Percentiles rank a stretch among this genome's conserved stretches.
phyloP scores from a whole-genome alignment of 208 protist genomes.

The Trypanosomatidae sp. region DNA sequence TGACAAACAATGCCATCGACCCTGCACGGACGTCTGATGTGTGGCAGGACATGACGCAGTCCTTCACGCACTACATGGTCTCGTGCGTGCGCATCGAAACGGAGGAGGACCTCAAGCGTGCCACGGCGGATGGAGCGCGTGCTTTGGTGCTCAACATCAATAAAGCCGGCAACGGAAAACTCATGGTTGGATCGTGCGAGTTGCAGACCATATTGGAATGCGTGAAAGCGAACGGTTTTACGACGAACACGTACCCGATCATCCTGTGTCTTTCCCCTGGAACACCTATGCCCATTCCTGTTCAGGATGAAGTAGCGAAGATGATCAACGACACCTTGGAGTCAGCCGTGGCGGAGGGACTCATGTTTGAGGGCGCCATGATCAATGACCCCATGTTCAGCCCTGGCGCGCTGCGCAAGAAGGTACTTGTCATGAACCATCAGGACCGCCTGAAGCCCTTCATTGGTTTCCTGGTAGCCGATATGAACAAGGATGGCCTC shows the following conservation, averaged over 20 bases:
- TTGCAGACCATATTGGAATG: slow-evolving; percentile 56
- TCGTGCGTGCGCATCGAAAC: slow-evolving; percentile 60
- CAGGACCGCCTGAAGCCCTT: slow-evolving; percentile 81
- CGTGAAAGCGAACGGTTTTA: slow-evolving; percentile 77
- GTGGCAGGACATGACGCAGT: slow-evolving; percentile 92
- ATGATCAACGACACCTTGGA: slow-evolving; percentile 56
- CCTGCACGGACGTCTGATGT: slow-evolving; percentile 72
- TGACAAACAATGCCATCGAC: slow-evolving; percentile 86
- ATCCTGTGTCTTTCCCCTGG: slow-evolving; percentile 71
- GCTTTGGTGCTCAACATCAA: slow-evolving; percentile 62
- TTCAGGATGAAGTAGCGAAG: slow-evolving; percentile 67
- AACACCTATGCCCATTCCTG: slow-evolving; percentile 31
- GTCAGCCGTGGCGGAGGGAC: slow-evolving; percentile 65
- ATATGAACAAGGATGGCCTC: slow-evolving; percentile 89
- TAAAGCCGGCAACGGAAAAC: slow-evolving; percentile 41
- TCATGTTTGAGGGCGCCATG: slow-evolving; percentile 89
- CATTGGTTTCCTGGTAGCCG: slow-evolving; percentile 83
- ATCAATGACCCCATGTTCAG: slow-evolving; percentile 91
- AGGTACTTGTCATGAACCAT: slow-evolving; percentile 76
- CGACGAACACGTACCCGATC: slow-evolving; percentile 77
- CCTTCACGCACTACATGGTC: slow-evolving; percentile 80
- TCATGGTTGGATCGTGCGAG: slow-evolving; percentile 63
- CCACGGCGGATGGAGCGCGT: slow-evolving; percentile 30
- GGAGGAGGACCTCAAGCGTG: slow-evolving; percentile 64
- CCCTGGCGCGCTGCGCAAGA: slow-evolving; percentile 78